Conservation (phyloP, 108 stramenopile genomes). For the Cyclotella cryptica region DNA sequence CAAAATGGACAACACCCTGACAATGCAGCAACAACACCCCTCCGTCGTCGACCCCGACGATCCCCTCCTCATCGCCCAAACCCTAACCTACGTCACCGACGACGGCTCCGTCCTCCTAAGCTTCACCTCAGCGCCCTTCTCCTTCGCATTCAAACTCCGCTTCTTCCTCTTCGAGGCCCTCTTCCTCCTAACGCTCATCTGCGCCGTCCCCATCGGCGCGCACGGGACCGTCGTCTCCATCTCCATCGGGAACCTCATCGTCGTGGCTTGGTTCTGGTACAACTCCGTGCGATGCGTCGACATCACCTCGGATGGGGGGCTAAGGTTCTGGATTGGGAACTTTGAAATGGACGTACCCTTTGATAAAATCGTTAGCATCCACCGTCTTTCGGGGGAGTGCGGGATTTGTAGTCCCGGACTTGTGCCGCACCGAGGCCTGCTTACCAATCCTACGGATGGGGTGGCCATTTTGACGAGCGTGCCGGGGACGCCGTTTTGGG, state of each 20-base stretch:
- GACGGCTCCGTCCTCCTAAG: conserved; percentile 82
- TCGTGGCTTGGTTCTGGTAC: conserved; percentile 91
- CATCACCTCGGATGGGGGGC: conserved; percentile 78
- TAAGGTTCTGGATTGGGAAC: conserved; percentile 92
- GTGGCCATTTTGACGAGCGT: conserved; percentile 85
- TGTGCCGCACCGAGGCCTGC: conserved; percentile 77
- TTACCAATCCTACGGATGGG: conserved; percentile 76
- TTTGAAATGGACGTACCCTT: conserved; percentile 88
- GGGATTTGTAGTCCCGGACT: conserved; percentile 39
- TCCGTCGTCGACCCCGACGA: conserved; percentile 68
- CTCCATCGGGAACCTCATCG: conserved; percentile 77
- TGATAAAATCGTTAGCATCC: conserved; percentile 79
- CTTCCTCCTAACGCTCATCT: conserved; percentile 68
- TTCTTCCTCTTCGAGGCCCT: conserved; percentile 78
- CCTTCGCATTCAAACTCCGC: conserved; percentile 80
- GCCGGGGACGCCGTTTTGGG: conserved; percentile 85
- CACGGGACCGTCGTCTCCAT: conserved; percentile 86
- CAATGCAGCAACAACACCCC: not conserved
- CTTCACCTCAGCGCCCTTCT: conserved; percentile 85
- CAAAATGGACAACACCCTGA: conserved; percentile 27
- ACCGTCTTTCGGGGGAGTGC: conserved; percentile 57
- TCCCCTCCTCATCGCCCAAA: conserved; percentile 87
- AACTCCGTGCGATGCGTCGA: conserved; percentile 88
- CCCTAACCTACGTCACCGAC: conserved; percentile 89
- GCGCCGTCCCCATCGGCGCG: conserved; percentile 83